Evolutionary conservation across 345 rosid species (phyloP).

Genomic region (Gossypioides kirkii): DNA sequence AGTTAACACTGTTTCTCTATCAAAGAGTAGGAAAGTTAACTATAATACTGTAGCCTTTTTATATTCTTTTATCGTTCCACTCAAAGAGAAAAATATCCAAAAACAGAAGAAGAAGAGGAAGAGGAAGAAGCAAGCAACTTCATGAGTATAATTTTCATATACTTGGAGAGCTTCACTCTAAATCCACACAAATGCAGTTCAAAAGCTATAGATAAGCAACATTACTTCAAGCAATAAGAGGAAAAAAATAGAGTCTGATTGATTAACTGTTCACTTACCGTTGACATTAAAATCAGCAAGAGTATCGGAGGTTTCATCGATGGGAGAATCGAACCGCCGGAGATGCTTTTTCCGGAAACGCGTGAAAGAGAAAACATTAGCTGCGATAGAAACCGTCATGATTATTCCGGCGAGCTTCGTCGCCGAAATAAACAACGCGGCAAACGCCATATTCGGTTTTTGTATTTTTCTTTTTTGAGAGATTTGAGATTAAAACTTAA

Average conservation of each 20-base stretch:
- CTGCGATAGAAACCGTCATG: conserved; percentile 60
- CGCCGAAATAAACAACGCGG: conserved; percentile 44
- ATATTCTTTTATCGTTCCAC: not conserved
- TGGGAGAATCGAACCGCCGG: conserved; percentile 53
- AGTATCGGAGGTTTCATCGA: conserved; percentile 63
- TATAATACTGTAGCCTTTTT: not conserved
- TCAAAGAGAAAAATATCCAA: not conserved
- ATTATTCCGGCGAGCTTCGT: conserved; percentile 68
- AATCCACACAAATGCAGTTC: conserved; percentile 1
- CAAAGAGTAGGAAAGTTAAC: not conserved
- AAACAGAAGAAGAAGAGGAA: not conserved
- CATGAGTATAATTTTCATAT: not conserved
- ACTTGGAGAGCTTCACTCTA: not conserved
- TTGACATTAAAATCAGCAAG: conserved; percentile 64
- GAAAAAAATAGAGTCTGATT: not conserved
- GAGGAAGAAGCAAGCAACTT: not conserved
- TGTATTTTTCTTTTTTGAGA: not conserved
- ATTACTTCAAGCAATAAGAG: not conserved
- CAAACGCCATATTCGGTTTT: conserved; percentile 26
- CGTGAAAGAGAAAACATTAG: conserved; percentile 68
- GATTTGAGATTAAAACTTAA: not conserved
- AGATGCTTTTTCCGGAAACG: conserved; percentile 59
- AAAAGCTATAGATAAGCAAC: not conserved
- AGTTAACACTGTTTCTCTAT: not conserved
- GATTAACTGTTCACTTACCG: conserved; percentile 20